A percentile compares a stretch with the other conserved stretches of the same genome.
Conservation (phyloP, 192 early-diverging fungal genomes). For the Chytriomyces sp. region DNA sequence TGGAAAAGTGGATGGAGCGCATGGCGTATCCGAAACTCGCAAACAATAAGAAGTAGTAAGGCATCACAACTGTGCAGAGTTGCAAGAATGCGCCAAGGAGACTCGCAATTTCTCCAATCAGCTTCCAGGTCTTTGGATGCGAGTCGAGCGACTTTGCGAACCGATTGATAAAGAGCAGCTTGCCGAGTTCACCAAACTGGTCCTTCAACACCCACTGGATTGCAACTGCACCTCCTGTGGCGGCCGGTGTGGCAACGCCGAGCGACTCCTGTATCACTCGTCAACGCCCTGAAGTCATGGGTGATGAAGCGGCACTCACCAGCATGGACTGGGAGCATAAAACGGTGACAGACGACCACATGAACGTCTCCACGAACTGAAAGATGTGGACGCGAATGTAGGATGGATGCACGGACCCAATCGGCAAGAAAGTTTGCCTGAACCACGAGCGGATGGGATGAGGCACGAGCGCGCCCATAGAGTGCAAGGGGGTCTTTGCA, state of each 20-base stretch:
- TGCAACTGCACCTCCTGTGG: constrained; percentile 62
- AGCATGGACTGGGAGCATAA: constrained; percentile 70
- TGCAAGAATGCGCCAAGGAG: constrained; percentile 61
- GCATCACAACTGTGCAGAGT: constrained; percentile 56
- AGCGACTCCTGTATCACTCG: too few relatives aligned
- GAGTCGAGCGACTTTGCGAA: constrained; percentile 71
- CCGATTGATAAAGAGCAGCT: constrained; percentile 70
- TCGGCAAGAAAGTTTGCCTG: constrained; percentile 61
- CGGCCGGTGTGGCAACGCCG: constrained; percentile 57
- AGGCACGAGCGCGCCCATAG: too few relatives aligned
- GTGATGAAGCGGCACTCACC: too few relatives aligned
- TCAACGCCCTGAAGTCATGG: too few relatives aligned
- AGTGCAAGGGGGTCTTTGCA: too few relatives aligned
- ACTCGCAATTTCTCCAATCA: constrained; percentile 63
- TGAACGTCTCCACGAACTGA: constrained; percentile 64
- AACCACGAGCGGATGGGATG: constrained; percentile 35
- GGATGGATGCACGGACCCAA: constrained; percentile 57
- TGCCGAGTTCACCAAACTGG: constrained; percentile 57
- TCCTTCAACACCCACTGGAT: constrained; percentile 71
- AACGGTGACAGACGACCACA: constrained; percentile 65
- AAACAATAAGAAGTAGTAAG: constrained; percentile 56
- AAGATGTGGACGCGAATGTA: constrained; percentile 62
- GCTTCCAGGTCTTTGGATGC: constrained; percentile 74
- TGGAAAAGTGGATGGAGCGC: constrained; percentile 64
- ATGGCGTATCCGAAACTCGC: constrained; percentile 63